Base-by-base conservation (phyloP, 169 alveolate species). In the Plasmodium ovale region DNA sequence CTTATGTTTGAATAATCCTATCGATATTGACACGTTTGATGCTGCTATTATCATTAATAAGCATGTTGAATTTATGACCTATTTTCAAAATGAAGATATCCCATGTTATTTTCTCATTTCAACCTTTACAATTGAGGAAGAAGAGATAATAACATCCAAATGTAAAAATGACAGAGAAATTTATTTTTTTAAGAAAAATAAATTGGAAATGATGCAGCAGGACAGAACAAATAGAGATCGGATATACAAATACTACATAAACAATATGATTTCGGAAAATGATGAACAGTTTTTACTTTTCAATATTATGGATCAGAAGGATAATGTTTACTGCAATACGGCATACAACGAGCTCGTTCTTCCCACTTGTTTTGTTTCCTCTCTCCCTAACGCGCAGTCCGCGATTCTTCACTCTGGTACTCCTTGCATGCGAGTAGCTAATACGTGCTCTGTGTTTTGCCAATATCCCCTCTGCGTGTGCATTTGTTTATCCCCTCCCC, bases 241-340 rank as follows among this genome's bases (percentile, higher is more conserved):
- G 9, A n/a, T 85, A 0, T 85, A 85, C 60, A 68, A 60, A 56
- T 85, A 85, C 35, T 85, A 85, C 62, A 56, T 85, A 5, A 85
- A 85, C 21, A 85, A 85, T 31, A 51, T 68, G 68, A 54, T 85
- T 35, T 67, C 91, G 0, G 87, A 85, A 21, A 85, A 27, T n/a
- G 91, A 85, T 42, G 91, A 85, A 16, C 91, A 85, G 37, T 68
- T 85, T 21, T 39, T 85, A 29, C 19, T 85, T 2, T 85, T 85
- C 14, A 67, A 35, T 33, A 85, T 68, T n/a, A 47, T 85, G 10
- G 91, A 85, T 33, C 87, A 68, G 33, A 85, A 68, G 31, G 91
- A 85, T 21, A 53, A 64, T 62, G 42, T 69, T 21, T 85, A 85
- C 49, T 85, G 87, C 29, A 68, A 85, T n/a, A 58, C 54, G 7